Conservation (phyloP, 2,329 filamentous ascomycete species). For the Xylaria sp. region DNA sequence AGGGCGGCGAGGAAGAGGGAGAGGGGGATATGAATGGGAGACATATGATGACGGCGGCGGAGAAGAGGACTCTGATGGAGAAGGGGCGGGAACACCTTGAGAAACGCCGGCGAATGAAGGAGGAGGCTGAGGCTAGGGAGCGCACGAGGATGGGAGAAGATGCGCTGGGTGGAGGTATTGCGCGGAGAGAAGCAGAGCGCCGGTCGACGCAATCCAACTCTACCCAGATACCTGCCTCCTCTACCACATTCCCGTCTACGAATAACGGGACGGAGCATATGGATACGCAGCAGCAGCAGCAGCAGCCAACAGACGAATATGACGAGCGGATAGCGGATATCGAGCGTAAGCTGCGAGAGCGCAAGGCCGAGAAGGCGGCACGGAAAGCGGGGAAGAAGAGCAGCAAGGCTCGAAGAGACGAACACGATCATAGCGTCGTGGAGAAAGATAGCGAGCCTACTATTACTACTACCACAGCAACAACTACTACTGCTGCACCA, state of each 20-base stretch:
- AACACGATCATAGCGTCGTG: neutral
- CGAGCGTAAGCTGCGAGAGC: conserved; percentile 54
- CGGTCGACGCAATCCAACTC: neutral
- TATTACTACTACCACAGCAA: conserved; percentile 1
- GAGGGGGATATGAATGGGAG: conserved; percentile 4
- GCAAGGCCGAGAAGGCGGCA: conserved; percentile 52
- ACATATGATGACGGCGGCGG: conserved; percentile 33
- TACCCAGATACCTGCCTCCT: neutral
- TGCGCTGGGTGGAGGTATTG: conserved; percentile 16
- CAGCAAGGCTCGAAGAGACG: conserved; percentile 14
- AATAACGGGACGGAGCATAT: conserved; percentile 49
- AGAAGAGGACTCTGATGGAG: conserved; percentile 48
- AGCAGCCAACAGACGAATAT: conserved; percentile 48
- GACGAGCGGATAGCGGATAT: conserved; percentile 57
- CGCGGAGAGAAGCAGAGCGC: neutral
- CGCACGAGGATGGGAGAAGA: conserved; percentile 36
- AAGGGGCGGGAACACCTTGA: conserved; percentile 52
- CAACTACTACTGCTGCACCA: conserved; percentile 27
- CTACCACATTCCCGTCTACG: neutral
- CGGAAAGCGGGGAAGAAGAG: conserved; percentile 55
- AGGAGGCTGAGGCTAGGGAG: conserved; percentile 55
- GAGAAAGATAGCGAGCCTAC: neutral
- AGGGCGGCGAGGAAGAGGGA: conserved; percentile 56
- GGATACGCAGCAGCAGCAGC: conserved; percentile 43
- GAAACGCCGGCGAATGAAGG: conserved; percentile 55